These are phyloP conservation scores for Laburnicola sp. DNA, from an alignment of 2,329 filamentous ascomycete species.

Conservation along the genomic window DNA sequence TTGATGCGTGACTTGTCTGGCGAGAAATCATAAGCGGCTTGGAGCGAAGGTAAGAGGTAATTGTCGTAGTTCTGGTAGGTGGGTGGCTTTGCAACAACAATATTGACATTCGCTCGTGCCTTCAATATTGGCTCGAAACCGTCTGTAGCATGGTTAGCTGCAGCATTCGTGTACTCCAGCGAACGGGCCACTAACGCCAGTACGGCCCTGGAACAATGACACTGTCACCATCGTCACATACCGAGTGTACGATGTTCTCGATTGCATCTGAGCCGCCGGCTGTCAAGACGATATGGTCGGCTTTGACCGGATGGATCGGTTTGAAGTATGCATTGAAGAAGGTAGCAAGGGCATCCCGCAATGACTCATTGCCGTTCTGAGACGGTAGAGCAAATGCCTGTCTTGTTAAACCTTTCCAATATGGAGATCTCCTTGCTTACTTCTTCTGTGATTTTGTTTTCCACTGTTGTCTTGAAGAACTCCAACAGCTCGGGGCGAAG, in stretches of 20 bases:
- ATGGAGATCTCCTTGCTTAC: constrained; percentile 10
- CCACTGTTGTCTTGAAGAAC: constrained; percentile 34
- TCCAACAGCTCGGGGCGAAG: constrained; percentile 30
- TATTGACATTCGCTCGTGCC: constrained; percentile 28
- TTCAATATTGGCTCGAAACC: constrained; percentile 27
- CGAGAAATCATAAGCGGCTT: constrained; percentile 37
- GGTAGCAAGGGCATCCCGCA: constrained; percentile 27
- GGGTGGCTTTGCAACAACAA: constrained; percentile 31
- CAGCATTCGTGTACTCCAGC: not conserved
- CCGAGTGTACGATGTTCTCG: constrained; percentile 30
- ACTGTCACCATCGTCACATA: constrained; percentile 39
- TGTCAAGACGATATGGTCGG: constrained; percentile 34
- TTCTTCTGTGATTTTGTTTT: constrained; percentile 22
- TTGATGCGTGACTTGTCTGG: constrained; percentile 32
- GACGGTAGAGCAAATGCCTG: constrained; percentile 28
- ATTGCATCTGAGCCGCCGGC: constrained; percentile 33
- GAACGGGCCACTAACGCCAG: constrained; percentile 28
- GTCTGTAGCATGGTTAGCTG: constrained; percentile 17
- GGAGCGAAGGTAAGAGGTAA: constrained; percentile 35
- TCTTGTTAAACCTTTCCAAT: not conserved
- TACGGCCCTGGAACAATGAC: constrained; percentile 37
- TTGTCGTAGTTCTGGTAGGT: constrained; percentile 38
- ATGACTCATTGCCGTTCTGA: constrained; percentile 21
- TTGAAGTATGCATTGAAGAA: constrained; percentile 36
- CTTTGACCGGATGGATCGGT: constrained; percentile 30